Base-by-base conservation (phyloP, 257 asterid genomes). In the Fraxinus quadrangulata region DNA sequence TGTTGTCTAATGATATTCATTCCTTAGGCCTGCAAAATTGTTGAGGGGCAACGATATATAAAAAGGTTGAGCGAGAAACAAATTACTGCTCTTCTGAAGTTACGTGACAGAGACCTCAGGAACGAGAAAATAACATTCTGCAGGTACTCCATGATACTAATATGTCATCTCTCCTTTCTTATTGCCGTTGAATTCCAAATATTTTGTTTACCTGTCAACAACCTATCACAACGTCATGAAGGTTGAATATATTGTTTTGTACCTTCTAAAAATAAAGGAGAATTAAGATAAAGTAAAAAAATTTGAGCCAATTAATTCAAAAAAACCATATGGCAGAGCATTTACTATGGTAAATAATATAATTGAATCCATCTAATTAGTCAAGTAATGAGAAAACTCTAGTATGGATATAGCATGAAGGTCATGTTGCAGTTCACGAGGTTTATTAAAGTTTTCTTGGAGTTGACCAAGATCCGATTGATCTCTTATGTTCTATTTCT, bases 61-160 rank as follows among this genome's bases (percentile, higher is more conserved):
- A 96, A 92, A 82, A 83, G 99, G 84, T 82, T 96, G 86, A 92
- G 97, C 36, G 98, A 96, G 82, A 96, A 92, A 82, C 99, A 96
- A 84, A 96, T 96, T 71, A 96, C 99, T 10, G 75, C 97, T 75
- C 95, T 96, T 63, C 82, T 96, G 78, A 96, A 90, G 96, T 92
- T 30, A 30, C 4, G 33, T 30, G 33, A 30, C 33, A 30, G 33
- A 30, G 33, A 30, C 33, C 4, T 21, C 85, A 93, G 88, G 97
- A 90, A 54, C 93, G 98, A 0, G 99, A 96, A 86, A 86, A 83
- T 72, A 97, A 92, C 65, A 92, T 96, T 37, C 74, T 95, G 80
- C 98, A 95, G 97, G 99, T 91, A 83, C 16, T 26, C 23, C 69
- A 34, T 39, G 16, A 59, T 34, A 67, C 6, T 17, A 30, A 2